These are phyloP conservation scores for Psilocybe cyanescens DNA, from an alignment of 768 basidiomycete genomes.

Conservation along the genomic window DNA sequence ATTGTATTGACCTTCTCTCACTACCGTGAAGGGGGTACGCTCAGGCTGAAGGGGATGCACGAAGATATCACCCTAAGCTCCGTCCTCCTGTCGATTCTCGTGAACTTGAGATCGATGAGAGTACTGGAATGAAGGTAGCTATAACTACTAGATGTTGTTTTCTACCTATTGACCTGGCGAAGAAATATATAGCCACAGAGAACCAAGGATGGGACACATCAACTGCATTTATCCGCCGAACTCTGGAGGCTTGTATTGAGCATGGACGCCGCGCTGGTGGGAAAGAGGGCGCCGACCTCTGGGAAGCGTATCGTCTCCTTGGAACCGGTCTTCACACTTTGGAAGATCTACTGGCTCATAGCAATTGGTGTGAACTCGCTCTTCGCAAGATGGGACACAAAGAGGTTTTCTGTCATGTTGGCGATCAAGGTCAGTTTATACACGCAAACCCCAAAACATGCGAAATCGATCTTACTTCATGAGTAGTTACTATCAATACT, in stretches of 20 bases:
- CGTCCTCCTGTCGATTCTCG: conserved; percentile 73
- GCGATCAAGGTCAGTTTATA: conserved; percentile 49
- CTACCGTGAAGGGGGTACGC: conserved; percentile 58
- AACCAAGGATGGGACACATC: conserved; percentile 75
- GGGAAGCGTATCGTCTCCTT: conserved; percentile 71
- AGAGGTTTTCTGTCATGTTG: conserved; percentile 82
- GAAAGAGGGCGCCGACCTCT: conserved; percentile 57
- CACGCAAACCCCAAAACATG: background rate
- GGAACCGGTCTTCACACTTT: conserved; percentile 71
- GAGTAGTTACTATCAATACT: conserved; percentile 47
- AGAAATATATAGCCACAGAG: conserved; percentile 83
- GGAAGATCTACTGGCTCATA: conserved; percentile 80
- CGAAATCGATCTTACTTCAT: conserved; percentile 17
- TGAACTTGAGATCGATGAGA: conserved; percentile 78
- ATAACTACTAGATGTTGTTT: background rate
- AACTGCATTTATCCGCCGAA: conserved; percentile 66
- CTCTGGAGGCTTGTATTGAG: conserved; percentile 68
- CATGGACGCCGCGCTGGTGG: conserved; percentile 61
- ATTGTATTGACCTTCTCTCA: background rate
- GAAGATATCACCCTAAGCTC: conserved; percentile 70
- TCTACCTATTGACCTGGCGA: conserved; percentile 1
- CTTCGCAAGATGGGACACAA: conserved; percentile 70
- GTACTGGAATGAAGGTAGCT: conserved; percentile 77
- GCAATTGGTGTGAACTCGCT: conserved; percentile 79
- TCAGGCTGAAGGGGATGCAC: conserved; percentile 71